A percentile compares a stretch with the other conserved stretches of the same genome.
Conservation (phyloP, 202 grass and related monocot genomes). For the Bolboschoenoplectus hybrid region DNA sequence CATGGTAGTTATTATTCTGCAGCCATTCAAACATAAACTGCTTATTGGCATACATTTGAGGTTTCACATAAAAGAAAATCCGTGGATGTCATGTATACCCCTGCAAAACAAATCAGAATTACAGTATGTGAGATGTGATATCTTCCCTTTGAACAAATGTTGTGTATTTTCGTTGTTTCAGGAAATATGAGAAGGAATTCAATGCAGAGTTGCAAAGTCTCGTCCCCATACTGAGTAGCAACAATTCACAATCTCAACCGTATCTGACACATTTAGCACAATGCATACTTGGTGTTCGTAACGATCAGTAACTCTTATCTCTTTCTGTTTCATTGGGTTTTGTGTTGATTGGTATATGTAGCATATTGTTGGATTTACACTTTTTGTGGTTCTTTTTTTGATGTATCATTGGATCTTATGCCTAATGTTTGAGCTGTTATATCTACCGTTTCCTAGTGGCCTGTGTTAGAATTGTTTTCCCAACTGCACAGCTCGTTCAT, state of each 20-base stretch:
- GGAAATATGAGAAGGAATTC: slow-evolving; percentile 88
- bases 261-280: slow-evolving; percentile 86
- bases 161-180: slow-evolving; percentile 40
- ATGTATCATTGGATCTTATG: slow-evolving; percentile 18
- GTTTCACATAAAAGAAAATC: background rate
- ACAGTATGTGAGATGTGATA: slow-evolving; percentile 6
- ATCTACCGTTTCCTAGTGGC: background rate
- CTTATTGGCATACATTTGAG: background rate
- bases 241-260: slow-evolving; percentile 70
- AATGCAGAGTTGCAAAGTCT: slow-evolving; percentile 88
- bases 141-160: background rate
- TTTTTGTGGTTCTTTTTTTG: background rate
- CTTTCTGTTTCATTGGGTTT: background rate
- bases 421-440: background rate
- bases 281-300: slow-evolving; percentile 72
- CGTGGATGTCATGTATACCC: background rate
- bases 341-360: slow-evolving; percentile 7
- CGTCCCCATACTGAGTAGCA: slow-evolving; percentile 63
- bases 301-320: slow-evolving; percentile 51
- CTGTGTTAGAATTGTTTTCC: background rate
- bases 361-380: background rate
- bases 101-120: slow-evolving; percentile 1
- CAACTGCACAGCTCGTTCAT: background rate
- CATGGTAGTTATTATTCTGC: slow-evolving; percentile 17
- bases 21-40: slow-evolving; percentile 11